Base-by-base conservation (phyloP, 768 basidiomycete genomes). In the Lentinula lateritia region DNA sequence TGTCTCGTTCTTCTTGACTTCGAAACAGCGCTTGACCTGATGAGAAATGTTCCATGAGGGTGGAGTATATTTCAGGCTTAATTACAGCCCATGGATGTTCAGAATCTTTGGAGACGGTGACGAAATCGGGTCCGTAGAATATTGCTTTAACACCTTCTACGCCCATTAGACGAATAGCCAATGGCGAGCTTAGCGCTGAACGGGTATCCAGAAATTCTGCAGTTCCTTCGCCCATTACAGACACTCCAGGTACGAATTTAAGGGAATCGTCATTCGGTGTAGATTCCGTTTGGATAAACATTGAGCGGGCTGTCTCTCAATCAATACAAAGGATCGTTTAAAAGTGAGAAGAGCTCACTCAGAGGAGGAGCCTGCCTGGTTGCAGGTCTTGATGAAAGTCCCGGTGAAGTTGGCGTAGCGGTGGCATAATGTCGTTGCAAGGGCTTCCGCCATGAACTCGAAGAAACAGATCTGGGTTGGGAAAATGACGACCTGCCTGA, bases 211-310 rank as follows among this genome's bases (percentile, higher is more conserved):
- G 85, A 73, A 99, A 98, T 74, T 99, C 97, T 6, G 95, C 93
- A 0, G 90, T 91, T 48, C 93, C 94, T 28, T 86, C 84, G 43
- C 84, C 84, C 87, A 97, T 94, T 34, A 99, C 95, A 34, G 86
- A 73, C 23, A 88, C 81, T 0, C 97, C 97, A 0, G 96, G 97
- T 62, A 99, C 94, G 76, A 99, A 99, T 74, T 99, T 98, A 56
- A 99, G 83, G 0, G 95, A 96, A 71, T 98, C 94, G 36, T 93
- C 92, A 72, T 99, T 99, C 0, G 97, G 97, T 0, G 97, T 99
- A 9, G 88, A 86, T 76, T 98, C 95, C 5, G 96, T 98, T 75
- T 99, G 97, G 61, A 98, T 97, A 78, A 98, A 98, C 95, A 98
- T 96, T 58, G 90, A 89, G 23, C 95, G 86, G 38, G 76, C 91